Percentiles rank a stretch among this genome's conserved stretches.
Conservation (phyloP, 2,329 filamentous ascomycete genomes). For the Paramyrothecium sp. region DNA sequence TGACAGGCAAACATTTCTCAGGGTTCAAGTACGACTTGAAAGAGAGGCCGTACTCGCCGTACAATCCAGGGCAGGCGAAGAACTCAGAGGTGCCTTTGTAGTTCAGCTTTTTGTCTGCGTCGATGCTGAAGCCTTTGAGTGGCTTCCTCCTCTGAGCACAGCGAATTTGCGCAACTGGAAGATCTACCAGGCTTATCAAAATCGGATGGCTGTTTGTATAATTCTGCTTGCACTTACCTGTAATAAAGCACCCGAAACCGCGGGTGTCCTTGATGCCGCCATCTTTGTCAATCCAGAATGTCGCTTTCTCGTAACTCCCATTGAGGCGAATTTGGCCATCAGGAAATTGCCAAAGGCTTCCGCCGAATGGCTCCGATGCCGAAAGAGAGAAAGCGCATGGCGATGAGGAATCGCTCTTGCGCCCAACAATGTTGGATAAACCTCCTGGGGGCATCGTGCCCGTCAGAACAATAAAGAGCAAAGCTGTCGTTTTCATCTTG, state of each 20-base stretch:
- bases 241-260: neutral
- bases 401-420: neutral
- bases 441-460: neutral
- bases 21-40: neutral
- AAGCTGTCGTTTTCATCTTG: neutral
- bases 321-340: neutral
- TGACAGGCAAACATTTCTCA: neutral
- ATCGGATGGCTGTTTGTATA: too few species aligned
- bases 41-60: neutral
- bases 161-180: neutral
- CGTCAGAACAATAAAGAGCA: neutral
- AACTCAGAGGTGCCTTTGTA: neutral
- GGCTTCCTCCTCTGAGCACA: neutral
- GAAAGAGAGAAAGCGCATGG: neutral
- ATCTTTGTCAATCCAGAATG: neutral
- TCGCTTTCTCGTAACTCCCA: neutral
- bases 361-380: neutral
- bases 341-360: neutral
- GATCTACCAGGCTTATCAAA: neutral
- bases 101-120: neutral
- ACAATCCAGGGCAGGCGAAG: neutral
- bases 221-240: neutral
- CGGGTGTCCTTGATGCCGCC: neutral
- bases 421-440: neutral
- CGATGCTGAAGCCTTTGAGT: neutral